Base-by-base conservation (phyloP, 2,329 filamentous ascomycete genomes). In the Botrytis byssoidea region DNA sequence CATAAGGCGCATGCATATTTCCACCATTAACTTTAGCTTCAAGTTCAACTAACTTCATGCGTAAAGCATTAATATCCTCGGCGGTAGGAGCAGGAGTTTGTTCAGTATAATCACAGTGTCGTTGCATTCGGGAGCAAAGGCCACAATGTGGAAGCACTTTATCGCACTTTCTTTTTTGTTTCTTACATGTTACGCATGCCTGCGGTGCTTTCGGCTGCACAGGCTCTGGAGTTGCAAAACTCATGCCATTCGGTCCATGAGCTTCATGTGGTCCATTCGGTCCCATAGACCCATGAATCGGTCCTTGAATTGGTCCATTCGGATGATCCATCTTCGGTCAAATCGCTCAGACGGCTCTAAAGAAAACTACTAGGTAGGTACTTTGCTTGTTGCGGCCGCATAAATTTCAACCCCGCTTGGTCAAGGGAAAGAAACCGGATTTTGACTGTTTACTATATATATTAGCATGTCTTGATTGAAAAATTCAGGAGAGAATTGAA, bases 161-260 rank as follows among this genome's bases (percentile, higher is more conserved):
- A 82, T 86, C 84, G 77, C 86, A 88, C 81, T 83, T 85, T 61
- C 86, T 82, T 80, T 88, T 88, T 78, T 87, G 84, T 75, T 83
- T 84, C 51, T 83, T 80, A 77, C 85, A 86, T 44, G 83, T 80
- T 61, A 81, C 75, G 76, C 84, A 86, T 73, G 84, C 84, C 79
- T 85, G 83, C 25, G 79, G 75, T 29, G 84, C 83, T 72, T 80
- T 82, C 37, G 69, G 76, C 14, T 73, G 48, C 29, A 66, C 64
- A 48, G 29, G n/a, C 22, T 66, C 64, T 61, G 35, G 57, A 60
- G 57, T n/a, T 32, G 14, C n/a, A 29, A 57, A 57, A 57, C 51
- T 57, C 51, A 57, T 57, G n/a, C 46, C 46, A 29, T 40, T 68
- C 4, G 65, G 65, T 29, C 64, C 64, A 40, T 25, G 32, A 25